Percentiles rank a stretch among this genome's conserved stretches.
Evolutionary conservation across 139 green algal genomes (phyloP).

Genomic region (Chlamydomonas asymmetrica): DNA sequence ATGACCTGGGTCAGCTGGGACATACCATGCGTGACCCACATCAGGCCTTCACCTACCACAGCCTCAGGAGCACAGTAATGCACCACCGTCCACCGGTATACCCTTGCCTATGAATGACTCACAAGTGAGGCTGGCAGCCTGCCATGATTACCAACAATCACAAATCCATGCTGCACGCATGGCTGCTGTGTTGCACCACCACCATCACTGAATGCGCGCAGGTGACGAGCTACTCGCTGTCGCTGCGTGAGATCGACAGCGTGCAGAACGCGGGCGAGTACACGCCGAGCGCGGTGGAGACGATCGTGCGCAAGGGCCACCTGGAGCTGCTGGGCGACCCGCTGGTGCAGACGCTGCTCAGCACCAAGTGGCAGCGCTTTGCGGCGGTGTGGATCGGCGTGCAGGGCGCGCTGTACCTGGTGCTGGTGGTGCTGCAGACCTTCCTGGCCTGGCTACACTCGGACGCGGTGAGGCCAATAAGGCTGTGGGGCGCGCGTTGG

Average conservation of each 20-base stretch:
- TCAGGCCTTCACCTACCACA: too few relatives aligned
- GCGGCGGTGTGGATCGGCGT: slow-evolving; percentile 33
- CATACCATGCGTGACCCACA: too few relatives aligned
- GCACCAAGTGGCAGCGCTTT: slow-evolving; percentile 61
- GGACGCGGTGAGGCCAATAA: slow-evolving; percentile 1
- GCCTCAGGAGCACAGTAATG: too few relatives aligned
- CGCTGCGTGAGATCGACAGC: slow-evolving; percentile 62
- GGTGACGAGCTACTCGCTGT: slow-evolving; percentile 53
- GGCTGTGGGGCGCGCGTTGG: too few relatives aligned
- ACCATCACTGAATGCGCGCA: background rate
- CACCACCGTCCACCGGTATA: too few relatives aligned
- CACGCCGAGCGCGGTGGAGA: slow-evolving; percentile 52
- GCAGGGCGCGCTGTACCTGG: slow-evolving; percentile 34
- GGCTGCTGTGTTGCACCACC: background rate
- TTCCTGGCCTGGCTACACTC: slow-evolving; percentile 50
- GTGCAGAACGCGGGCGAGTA: slow-evolving; percentile 34
- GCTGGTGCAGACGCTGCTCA: slow-evolving; percentile 51
- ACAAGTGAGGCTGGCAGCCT: too few relatives aligned
- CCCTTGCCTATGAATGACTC: too few relatives aligned
- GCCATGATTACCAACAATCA: too few relatives aligned
- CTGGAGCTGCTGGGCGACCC: slow-evolving; percentile 51
- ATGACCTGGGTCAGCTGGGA: too few relatives aligned
- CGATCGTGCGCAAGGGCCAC: slow-evolving; percentile 41
- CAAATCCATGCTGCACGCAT: too few relatives aligned
- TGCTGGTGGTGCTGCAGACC: slow-evolving; percentile 43